Percentiles rank a stretch among this genome's conserved stretches.
Conservation (phyloP, 805 yeast species). For the Yamadazyma akitaensis region DNA sequence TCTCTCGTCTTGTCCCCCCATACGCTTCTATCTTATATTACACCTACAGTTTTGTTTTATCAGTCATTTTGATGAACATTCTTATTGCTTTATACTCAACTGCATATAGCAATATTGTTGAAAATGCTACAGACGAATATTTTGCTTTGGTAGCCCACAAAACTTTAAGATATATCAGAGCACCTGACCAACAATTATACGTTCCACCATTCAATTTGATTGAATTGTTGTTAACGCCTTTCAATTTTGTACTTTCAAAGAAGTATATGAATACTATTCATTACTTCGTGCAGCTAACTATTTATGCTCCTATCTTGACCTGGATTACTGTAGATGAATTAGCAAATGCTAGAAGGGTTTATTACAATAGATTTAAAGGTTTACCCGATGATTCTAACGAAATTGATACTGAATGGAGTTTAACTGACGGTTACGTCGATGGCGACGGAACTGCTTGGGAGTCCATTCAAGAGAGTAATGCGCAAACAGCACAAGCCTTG, state of each 20-base stretch:
- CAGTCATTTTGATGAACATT: constrained; percentile 75
- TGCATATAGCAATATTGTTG: constrained; percentile 77
- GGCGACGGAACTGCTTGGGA: constrained; percentile 33
- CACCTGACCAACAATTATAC: constrained; percentile 82
- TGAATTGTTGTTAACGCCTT: constrained; percentile 46
- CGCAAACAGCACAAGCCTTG: constrained; percentile 36
- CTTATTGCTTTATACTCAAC: constrained; percentile 81
- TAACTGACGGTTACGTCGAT: constrained; percentile 66
- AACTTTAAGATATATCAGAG: constrained; percentile 78
- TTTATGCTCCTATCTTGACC: constrained; percentile 66
- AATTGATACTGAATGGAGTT: constrained; percentile 74
- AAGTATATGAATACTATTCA: constrained; percentile 38
- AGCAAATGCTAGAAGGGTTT: constrained; percentile 62
- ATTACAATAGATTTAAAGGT: constrained; percentile 62
- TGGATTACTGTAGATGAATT: constrained; percentile 64
- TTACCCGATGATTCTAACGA: constrained; percentile 79
- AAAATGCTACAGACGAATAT: constrained; percentile 80
- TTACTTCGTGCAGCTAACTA: constrained; percentile 55
- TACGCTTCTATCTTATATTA: constrained; percentile 80
- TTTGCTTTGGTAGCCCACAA: constrained; percentile 82
- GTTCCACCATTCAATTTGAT: constrained; percentile 82
- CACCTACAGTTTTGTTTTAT: constrained; percentile 69
- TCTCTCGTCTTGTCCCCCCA: constrained; percentile 75
- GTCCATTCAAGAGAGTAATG: constrained; percentile 35
- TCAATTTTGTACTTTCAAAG: constrained; percentile 33